Percentiles rank a stretch among this genome's conserved stretches.
These are phyloP conservation scores for Sodiomyces alkalinus DNA, from an alignment of 2,329 filamentous ascomycete genomes.

Conservation along the genomic window DNA sequence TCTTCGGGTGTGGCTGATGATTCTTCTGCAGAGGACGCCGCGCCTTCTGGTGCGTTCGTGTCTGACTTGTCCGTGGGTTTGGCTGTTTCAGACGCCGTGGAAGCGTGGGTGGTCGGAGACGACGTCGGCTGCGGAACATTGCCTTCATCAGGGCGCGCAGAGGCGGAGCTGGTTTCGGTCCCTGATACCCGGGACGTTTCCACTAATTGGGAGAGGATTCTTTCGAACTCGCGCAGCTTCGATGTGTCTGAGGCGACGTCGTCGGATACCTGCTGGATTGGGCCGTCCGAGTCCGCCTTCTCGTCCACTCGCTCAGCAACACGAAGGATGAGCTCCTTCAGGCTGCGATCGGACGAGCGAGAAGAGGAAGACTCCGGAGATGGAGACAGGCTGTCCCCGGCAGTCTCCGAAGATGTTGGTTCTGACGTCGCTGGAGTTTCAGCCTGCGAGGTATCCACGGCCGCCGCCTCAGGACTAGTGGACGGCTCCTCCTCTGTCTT, in stretches of 20 bases:
- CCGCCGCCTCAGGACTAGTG: not conserved
- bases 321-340: constrained; percentile 36
- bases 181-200: constrained; percentile 8
- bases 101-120: not conserved
- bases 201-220: constrained; percentile 33
- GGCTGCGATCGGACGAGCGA: constrained; percentile 6
- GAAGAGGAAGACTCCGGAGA: not conserved
- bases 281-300: constrained; percentile 9
- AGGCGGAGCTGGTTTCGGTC: not conserved
- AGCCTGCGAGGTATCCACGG: not conserved
- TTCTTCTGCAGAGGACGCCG: not conserved
- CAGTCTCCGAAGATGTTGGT: too few species aligned
- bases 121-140: not conserved
- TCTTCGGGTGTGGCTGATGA: constrained; percentile 1
- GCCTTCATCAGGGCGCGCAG: too few species aligned
- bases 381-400: too few species aligned
- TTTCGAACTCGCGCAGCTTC: constrained; percentile 33
- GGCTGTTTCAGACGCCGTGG: too few species aligned
- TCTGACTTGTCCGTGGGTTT: not conserved
- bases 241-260: constrained; percentile 14
- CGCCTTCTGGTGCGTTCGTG: not conserved
- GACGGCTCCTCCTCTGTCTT: not conserved
- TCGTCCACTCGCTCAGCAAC: constrained; percentile 31
- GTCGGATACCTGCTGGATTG: constrained; percentile 9
- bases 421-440: too few species aligned